Conservation (phyloP, 768 basidiomycete species). For the Cystofilobasidium ferigula region DNA sequence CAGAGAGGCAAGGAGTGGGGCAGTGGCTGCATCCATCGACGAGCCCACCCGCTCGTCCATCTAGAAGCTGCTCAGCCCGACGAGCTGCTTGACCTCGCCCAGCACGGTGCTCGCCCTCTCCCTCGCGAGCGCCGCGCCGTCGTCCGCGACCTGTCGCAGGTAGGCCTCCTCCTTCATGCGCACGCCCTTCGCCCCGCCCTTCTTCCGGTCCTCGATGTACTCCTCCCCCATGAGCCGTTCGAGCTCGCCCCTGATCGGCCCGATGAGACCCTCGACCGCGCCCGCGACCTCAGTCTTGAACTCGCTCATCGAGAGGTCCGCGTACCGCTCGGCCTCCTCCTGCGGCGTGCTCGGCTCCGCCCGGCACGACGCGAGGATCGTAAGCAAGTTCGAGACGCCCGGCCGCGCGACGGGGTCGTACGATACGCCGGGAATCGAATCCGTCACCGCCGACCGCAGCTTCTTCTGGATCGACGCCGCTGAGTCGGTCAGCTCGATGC, state of each 20-base stretch:
- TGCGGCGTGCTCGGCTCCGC: conserved; percentile 36
- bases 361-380: conserved; percentile 63
- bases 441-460: conserved; percentile 71
- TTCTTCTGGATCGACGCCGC: conserved; percentile 53
- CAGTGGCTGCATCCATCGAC: too few relatives aligned
- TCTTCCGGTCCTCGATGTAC: conserved; percentile 46
- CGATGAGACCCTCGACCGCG: conserved; percentile 58
- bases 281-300: conserved; percentile 67
- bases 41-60: too few relatives aligned
- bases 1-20: too few relatives aligned
- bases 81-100: conserved; percentile 52
- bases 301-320: conserved; percentile 41
- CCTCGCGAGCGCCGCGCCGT: conserved; percentile 56
- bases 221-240: conserved; percentile 52
- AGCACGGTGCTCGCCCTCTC: conserved; percentile 55
- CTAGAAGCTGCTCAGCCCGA: conserved; percentile 46
- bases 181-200: conserved; percentile 56
- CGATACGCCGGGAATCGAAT: conserved; percentile 56
- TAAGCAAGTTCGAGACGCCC: conserved; percentile 69
- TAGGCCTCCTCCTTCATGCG: conserved; percentile 52
- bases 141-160: conserved; percentile 46
- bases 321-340: conserved; percentile 31
- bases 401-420: conserved; percentile 73
- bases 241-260: conserved; percentile 58
- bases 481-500: conserved; percentile 75